phyloP scores from a whole-genome alignment of 495 filamentous ascomycete species.

The Coniosporium apollinis region DNA sequence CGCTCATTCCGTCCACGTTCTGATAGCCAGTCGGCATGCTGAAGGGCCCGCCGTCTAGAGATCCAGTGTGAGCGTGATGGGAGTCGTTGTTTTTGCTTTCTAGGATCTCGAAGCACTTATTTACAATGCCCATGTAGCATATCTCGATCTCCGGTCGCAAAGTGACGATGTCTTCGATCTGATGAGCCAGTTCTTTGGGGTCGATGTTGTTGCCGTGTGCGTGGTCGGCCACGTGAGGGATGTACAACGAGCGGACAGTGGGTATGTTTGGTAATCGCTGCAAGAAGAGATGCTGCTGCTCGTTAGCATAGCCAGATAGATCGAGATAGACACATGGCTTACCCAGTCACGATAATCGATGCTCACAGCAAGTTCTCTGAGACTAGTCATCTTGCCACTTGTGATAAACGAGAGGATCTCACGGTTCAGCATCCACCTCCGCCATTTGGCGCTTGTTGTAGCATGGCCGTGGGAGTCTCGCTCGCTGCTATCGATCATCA shows the following conservation, averaged over 20 bases:
- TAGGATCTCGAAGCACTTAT: slow-evolving; percentile 79
- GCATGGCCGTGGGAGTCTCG: slow-evolving; percentile 18
- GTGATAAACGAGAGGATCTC: slow-evolving; percentile 65
- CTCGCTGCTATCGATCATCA: slow-evolving; percentile 62
- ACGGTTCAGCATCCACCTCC: slow-evolving; percentile 61
- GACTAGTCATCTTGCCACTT: slow-evolving; percentile 60
- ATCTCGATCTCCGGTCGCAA: slow-evolving; percentile 73
- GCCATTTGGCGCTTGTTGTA: slow-evolving; percentile 33
- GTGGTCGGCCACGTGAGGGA: slow-evolving; percentile 54
- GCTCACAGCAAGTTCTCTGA: slow-evolving; percentile 61
- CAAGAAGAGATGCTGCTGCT: slow-evolving; percentile 64
- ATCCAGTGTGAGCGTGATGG: slow-evolving; percentile 15
- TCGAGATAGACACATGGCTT: slow-evolving; percentile 17
- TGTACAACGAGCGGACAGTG: slow-evolving; percentile 61
- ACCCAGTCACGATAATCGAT: slow-evolving; percentile 83
- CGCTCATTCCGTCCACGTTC: slow-evolving; percentile 30
- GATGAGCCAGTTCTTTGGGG: slow-evolving; percentile 59
- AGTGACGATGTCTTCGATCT: slow-evolving; percentile 72
- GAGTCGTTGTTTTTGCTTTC: slow-evolving; percentile 40
- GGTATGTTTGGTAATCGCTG: slow-evolving; percentile 62
- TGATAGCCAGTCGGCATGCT: slow-evolving; percentile 7
- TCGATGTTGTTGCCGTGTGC: slow-evolving; percentile 37
- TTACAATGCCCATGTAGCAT: slow-evolving; percentile 63
- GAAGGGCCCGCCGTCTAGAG: not conserved
- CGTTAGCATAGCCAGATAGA: slow-evolving; percentile 6